Percentiles rank a stretch among this genome's conserved stretches.
These are phyloP conservation scores for Leptodontidium sp. DNA, from an alignment of 2,329 filamentous ascomycete species.

Conservation along the genomic window DNA sequence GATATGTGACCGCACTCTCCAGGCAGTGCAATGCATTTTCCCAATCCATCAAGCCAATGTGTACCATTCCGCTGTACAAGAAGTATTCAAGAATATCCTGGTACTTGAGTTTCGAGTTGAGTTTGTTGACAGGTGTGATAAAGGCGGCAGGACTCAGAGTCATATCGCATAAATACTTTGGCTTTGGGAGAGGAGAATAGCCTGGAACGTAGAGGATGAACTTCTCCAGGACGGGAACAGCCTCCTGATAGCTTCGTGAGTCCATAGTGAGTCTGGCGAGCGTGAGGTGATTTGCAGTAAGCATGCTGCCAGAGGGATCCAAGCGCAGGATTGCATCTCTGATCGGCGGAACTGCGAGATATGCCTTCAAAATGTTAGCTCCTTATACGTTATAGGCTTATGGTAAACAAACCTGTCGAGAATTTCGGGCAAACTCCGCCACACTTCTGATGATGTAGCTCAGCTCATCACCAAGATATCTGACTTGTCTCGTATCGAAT, in stretches of 20 bases:
- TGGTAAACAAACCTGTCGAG: slow-evolving; percentile 37
- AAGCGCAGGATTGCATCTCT: slow-evolving; percentile 65
- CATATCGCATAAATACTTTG: slow-evolving; percentile 55
- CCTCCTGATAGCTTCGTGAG: slow-evolving; percentile 60
- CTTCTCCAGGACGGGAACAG: slow-evolving; percentile 68
- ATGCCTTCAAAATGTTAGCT: slow-evolving; percentile 37
- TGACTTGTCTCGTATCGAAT: slow-evolving; percentile 62
- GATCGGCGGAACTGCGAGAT: slow-evolving; percentile 41
- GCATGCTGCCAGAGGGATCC: slow-evolving; percentile 70
- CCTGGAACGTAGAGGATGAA: slow-evolving; percentile 72
- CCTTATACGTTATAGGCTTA: not conserved
- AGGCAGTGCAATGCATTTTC: slow-evolving; percentile 67
- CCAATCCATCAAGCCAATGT: slow-evolving; percentile 69
- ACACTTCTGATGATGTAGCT: slow-evolving; percentile 53
- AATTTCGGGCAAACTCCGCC: slow-evolving; percentile 32
- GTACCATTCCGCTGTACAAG: slow-evolving; percentile 69
- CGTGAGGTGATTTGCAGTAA: slow-evolving; percentile 69
- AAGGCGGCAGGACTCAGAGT: slow-evolving; percentile 59
- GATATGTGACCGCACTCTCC: slow-evolving; percentile 71
- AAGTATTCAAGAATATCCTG: slow-evolving; percentile 72
- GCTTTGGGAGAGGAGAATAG: slow-evolving; percentile 48
- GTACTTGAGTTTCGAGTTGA: slow-evolving; percentile 62
- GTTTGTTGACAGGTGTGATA: slow-evolving; percentile 65
- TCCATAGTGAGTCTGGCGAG: slow-evolving; percentile 65
- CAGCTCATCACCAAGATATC: slow-evolving; percentile 60